Percentiles rank a stretch among this genome's conserved stretches.
These are phyloP conservation scores for Geotrichum europaeum DNA, from an alignment of 1,139 yeast species.

Conservation along the genomic window DNA sequence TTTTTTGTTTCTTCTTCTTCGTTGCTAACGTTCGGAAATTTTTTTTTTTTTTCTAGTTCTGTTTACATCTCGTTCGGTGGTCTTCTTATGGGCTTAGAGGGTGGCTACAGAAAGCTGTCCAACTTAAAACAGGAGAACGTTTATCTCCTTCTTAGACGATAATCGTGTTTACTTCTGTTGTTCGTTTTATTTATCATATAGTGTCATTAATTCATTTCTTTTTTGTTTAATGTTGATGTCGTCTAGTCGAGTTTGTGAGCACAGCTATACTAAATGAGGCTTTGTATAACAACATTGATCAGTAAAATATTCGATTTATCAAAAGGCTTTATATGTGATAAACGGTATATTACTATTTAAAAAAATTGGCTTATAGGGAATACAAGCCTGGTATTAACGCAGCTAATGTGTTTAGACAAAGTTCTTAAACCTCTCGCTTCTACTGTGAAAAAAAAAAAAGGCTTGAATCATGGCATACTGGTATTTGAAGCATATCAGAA, in stretches of 20 bases:
- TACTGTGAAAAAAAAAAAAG: background rate
- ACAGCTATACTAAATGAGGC: background rate
- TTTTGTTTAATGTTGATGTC: background rate
- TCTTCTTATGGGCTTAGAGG: constrained; percentile 85
- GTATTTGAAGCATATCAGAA: background rate
- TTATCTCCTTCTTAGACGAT: constrained; percentile 78
- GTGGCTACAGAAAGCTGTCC: constrained; percentile 84
- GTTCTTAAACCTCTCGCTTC: background rate
- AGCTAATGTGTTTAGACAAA: background rate
- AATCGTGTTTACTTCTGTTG: constrained; percentile 4
- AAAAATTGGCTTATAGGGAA: background rate
- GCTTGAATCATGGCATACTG: background rate
- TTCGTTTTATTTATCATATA: background rate
- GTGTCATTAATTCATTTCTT: background rate
- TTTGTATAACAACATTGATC: background rate
- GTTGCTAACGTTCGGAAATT: background rate
- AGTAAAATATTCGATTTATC: background rate
- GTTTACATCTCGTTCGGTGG: constrained; percentile 97
- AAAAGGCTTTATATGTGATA: background rate
- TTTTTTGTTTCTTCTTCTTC: background rate
- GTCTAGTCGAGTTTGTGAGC: background rate
- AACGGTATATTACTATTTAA: background rate
- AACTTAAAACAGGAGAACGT: constrained; percentile 91
- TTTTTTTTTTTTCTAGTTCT: constrained; percentile 42
- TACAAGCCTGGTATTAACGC: too few relatives aligned